These are phyloP conservation scores for Hydnomerulius pinastri DNA, from an alignment of 768 basidiomycete genomes.

Conservation along the genomic window DNA sequence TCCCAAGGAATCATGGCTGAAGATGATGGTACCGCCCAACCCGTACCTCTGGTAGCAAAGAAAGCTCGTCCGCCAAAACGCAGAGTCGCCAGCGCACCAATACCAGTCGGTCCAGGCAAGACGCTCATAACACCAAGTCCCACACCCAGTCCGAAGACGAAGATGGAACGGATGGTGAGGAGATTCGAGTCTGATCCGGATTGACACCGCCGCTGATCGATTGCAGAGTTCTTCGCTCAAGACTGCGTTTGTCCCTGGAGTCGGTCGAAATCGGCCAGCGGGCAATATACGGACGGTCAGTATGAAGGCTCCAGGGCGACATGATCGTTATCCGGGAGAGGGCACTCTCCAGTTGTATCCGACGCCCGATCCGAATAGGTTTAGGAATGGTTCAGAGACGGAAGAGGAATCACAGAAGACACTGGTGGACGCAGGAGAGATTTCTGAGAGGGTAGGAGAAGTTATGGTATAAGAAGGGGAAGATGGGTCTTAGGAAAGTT, in stretches of 20 bases:
- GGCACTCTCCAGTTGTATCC: conserved; percentile 13
- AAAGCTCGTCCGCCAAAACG: conserved; percentile 30
- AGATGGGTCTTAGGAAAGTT: not conserved
- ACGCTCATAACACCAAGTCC: conserved; percentile 11
- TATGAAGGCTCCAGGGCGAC: not conserved
- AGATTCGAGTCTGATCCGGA: not conserved
- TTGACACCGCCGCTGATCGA: not conserved
- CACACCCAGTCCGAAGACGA: conserved; percentile 10
- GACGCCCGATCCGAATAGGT: conserved; percentile 3
- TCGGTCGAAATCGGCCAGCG: conserved; percentile 1
- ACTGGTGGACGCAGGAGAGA: not conserved
- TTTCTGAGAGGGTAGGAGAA: not conserved
- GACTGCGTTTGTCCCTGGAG: conserved; percentile 3
- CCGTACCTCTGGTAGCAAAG: conserved; percentile 4
- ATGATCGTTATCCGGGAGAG: conserved; percentile 16
- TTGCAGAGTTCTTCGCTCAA: conserved; percentile 10
- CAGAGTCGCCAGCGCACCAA: conserved; percentile 45
- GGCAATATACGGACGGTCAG: conserved; percentile 11
- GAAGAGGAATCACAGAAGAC: conserved; percentile 1
- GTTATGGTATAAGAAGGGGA: not conserved
- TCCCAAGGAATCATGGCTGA: conserved; percentile 51
- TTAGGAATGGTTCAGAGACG: not conserved
- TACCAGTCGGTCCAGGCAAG: conserved; percentile 3
- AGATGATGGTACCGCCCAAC: conserved; percentile 23
- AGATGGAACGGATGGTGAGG: conserved; percentile 7